phyloP scores from a whole-genome alignment of 371 early-diverging fungal genomes.

The Capillidium rhysosporum region DNA sequence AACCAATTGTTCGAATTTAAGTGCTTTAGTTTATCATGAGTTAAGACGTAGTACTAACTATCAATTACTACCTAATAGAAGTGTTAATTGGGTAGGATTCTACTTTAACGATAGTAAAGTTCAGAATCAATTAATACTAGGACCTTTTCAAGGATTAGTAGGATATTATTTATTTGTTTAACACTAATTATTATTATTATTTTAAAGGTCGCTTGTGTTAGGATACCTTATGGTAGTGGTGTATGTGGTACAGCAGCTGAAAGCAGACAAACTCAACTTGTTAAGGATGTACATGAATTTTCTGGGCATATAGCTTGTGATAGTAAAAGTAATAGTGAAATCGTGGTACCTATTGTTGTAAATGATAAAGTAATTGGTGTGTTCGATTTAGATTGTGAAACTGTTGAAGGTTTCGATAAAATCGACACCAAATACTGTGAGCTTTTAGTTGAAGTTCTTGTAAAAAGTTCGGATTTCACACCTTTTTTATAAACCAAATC shows the following conservation, averaged over 20 bases:
- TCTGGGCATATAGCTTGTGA: constrained; percentile 89
- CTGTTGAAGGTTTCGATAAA: constrained; percentile 48
- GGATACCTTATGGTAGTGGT: constrained; percentile 60
- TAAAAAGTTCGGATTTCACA: constrained; percentile 37
- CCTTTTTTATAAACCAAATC: constrained; percentile 4
- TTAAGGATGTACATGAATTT: constrained; percentile 62
- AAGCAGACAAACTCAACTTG: constrained; percentile 26
- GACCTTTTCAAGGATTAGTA: constrained; percentile 82
- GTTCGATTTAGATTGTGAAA: constrained; percentile 68
- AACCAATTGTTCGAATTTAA: constrained; percentile 61
- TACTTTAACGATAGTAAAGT: constrained; percentile 40
- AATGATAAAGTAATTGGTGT: constrained; percentile 47
- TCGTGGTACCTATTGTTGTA: constrained; percentile 65
- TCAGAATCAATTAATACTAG: constrained; percentile 33
- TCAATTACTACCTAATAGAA: not conserved
- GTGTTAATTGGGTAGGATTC: constrained; percentile 81
- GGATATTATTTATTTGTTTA: not conserved
- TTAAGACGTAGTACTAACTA: constrained; percentile 41
- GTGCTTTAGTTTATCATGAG: constrained; percentile 62
- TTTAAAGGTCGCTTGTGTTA: constrained; percentile 52
- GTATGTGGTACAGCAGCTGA: constrained; percentile 74
- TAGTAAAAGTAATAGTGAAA: constrained; percentile 63
- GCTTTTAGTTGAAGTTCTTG: constrained; percentile 33
- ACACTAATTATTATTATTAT: not conserved
- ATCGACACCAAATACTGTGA: constrained; percentile 52